Percentiles rank a stretch among this genome's conserved stretches.
These are phyloP conservation scores for Coniosporium tulheliwenetii DNA, from an alignment of 2,329 filamentous ascomycete species.

Conservation along the genomic window DNA sequence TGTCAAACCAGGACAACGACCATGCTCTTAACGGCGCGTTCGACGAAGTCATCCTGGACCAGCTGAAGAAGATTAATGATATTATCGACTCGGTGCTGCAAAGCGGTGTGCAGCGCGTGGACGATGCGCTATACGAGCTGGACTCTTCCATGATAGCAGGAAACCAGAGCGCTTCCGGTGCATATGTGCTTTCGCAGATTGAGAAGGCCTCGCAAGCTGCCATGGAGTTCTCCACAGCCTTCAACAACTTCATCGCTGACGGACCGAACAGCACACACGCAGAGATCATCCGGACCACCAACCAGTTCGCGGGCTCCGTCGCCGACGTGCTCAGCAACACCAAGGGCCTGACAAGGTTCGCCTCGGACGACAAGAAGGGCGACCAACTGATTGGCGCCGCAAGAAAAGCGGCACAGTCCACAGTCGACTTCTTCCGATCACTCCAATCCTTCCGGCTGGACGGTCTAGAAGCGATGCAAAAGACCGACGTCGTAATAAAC, in stretches of 20 bases:
- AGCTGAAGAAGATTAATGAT: conserved; percentile 85
- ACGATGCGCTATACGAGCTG: conserved; percentile 91
- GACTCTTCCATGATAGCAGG: conserved; percentile 97
- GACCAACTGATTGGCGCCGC: conserved; percentile 73
- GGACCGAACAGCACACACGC: conserved; percentile 80
- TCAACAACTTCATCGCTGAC: conserved; percentile 97
- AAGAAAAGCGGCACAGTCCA: conserved; percentile 68
- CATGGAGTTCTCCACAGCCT: conserved; percentile 93
- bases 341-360: conserved; percentile 84
- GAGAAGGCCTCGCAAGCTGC: conserved; percentile 90
- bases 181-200: conserved; percentile 90
- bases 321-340: conserved; percentile 92
- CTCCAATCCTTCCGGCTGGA: conserved; percentile 89
- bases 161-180: conserved; percentile 91
- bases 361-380: conserved; percentile 87
- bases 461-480: conserved; percentile 76
- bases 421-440: conserved; percentile 87
- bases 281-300: conserved; percentile 86
- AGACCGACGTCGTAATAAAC: conserved; percentile 94
- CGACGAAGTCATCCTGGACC: conserved; percentile 73
- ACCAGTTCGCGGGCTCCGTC: conserved; percentile 76
- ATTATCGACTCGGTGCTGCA: conserved; percentile 96
- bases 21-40: conserved; percentile 77
- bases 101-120: conserved; percentile 80
- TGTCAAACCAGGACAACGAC: conserved; percentile 47